Evolutionary conservation across 176 grass and related monocot species (phyloP).

Genomic region (Rhynchospora breviuscula): DNA sequence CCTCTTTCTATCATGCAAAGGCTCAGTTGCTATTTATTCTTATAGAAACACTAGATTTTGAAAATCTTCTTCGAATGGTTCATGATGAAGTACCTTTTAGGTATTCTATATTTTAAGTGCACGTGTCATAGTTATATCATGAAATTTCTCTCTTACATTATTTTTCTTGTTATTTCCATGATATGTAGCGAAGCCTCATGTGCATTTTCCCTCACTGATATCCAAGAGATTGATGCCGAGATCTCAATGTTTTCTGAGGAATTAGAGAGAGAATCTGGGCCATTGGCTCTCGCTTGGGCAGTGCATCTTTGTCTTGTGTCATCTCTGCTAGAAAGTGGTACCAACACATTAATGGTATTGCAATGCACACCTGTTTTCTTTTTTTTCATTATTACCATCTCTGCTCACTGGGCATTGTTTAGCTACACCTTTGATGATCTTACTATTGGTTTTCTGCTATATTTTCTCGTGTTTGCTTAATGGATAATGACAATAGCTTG

Average conservation of each 20-base stretch:
- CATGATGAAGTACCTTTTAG: constrained; percentile 79
- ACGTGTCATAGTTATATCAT: neutral
- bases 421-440: neutral
- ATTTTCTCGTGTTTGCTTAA: neutral
- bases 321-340: constrained; percentile 63
- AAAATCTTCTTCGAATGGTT: constrained; percentile 74
- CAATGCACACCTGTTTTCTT: neutral
- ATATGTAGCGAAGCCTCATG: constrained; percentile 51
- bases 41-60: constrained; percentile 80
- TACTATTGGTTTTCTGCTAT: neutral
- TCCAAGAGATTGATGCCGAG: constrained; percentile 84
- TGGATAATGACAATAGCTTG: neutral
- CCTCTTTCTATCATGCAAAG: constrained; percentile 71
- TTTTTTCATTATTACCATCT: constrained; percentile 16
- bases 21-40: constrained; percentile 80
- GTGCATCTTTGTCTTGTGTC: constrained; percentile 65
- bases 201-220: constrained; percentile 69
- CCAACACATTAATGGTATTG: constrained; percentile 37
- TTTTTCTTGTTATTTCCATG: constrained; percentile 28
- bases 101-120: constrained; percentile 19
- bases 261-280: constrained; percentile 54
- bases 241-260: constrained; percentile 68
- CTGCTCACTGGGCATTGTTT: neutral
- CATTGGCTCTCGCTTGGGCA: constrained; percentile 84
- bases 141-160: neutral